A percentile compares a stretch with the other conserved stretches of the same genome.
Conservation (phyloP, 164 flowering plant genomes). For the Cinnamomum chago region DNA sequence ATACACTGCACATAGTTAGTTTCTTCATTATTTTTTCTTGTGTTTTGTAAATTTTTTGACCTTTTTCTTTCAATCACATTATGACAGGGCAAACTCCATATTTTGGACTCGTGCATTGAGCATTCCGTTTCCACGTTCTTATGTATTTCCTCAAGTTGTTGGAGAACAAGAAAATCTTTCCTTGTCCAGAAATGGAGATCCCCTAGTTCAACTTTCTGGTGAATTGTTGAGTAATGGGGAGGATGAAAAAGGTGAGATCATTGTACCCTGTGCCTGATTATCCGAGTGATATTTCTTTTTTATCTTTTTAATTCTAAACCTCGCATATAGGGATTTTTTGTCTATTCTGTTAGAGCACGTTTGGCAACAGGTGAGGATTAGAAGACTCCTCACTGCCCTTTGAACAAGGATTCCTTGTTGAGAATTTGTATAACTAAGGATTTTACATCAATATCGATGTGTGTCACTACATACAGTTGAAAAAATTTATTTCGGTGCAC, state of each 20-base stretch:
- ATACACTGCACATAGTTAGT: background rate
- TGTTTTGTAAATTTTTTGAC: background rate
- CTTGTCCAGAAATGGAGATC: conserved; percentile 13
- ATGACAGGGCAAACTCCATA: conserved; percentile 84
- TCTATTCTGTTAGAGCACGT: too few species aligned
- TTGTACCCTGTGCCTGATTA: background rate
- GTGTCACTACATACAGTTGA: too few species aligned
- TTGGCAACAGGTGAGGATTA: too few species aligned
- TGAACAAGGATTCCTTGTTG: too few species aligned
- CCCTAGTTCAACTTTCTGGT: conserved; percentile 19
- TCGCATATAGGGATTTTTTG: too few species aligned
- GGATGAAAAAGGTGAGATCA: conserved; percentile 34
- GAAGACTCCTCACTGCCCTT: too few species aligned
- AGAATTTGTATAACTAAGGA: too few species aligned
- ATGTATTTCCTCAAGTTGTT: conserved; percentile 56
- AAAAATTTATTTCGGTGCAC: too few species aligned
- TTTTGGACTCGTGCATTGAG: conserved; percentile 95
- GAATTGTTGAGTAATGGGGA: conserved; percentile 18
- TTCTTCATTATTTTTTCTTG: conserved; percentile 1
- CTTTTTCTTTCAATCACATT: conserved; percentile 6
- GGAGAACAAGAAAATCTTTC: conserved; percentile 27
- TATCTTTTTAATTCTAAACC: background rate
- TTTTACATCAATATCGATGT: too few species aligned
- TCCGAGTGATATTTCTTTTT: background rate
- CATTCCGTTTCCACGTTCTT: conserved; percentile 80